Evolutionary conservation across 148 eudicot genomes (phyloP), one percentile per base, ranked within the genome.

Genomic region (Fagopyrum esculentum): DNA sequence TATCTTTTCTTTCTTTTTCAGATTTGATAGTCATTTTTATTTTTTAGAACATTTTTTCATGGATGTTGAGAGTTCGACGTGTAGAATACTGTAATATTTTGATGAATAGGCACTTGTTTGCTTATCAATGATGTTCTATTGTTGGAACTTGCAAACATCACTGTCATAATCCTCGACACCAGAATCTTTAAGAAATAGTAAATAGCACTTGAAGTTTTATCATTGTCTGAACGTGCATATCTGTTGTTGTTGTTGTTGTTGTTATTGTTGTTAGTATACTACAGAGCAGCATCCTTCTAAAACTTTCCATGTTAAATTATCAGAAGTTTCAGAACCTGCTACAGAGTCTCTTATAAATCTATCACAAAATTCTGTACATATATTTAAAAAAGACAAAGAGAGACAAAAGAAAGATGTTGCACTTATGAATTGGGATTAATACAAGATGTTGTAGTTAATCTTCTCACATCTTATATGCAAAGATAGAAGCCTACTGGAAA

Each of bases 321-420:
- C 75, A 94, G 97, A 90, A 77, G 97, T 95, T 66, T 86, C 97
- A 12, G 94, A 89, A 87, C 97, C 97, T 56, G 97, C 97, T 29
- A 94, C 90, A 0, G 88, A 95, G 82, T 90, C 99, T 64, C 92
- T 95, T 45, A 78, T 95, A 16, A 95, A 95, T 84, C 84, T 95
- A 69, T 95, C 99, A 0, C 97, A 89, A 77, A 85, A 87, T 49
- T 80, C 89, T 52, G 89, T n/a, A n/a, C n/a, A n/a, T n/a, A n/a
- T n/a, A n/a, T n/a, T n/a, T n/a, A n/a, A n/a, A n/a, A n/a, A n/a
- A n/a, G n/a, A n/a, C n/a, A n/a, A n/a, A n/a, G n/a, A n/a, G n/a
- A n/a, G n/a, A n/a, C n/a, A n/a, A n/a, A n/a, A n/a, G n/a, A n/a
- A n/a, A n/a, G n/a, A n/a, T n/a, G n/a, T n/a, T n/a, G n/a, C n/a